Base-by-base conservation (phyloP, 306 rosid species). In the Astragalus glycyphyllos region DNA sequence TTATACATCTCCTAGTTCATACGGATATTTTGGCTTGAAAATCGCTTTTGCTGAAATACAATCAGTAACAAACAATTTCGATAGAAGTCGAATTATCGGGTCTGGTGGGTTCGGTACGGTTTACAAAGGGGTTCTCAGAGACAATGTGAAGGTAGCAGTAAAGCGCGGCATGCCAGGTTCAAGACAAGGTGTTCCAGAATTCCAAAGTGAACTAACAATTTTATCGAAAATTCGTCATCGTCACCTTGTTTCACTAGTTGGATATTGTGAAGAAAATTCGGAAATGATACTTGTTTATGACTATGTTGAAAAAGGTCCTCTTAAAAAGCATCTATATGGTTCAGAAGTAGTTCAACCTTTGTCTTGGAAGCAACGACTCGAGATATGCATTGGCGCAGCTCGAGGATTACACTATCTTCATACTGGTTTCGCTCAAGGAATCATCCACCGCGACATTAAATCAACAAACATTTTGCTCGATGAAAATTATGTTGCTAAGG, bases 331-430 rank as follows among this genome's bases (percentile, higher is more conserved):
- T 62, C 74, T 92, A 72, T 92, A 92, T 73, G 90, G 95, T 40
- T 67, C 90, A 10, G 64, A 86, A 29, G 71, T 53, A 56, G 8
- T 78, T 51, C 64, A 76, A 11, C 89, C 90, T 49, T 75, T 92
- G 82, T 78, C 98, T 1, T 92, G 98, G 96, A 89, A 89, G 80
- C 90, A 86, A 67, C 88, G 97, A 13, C 97, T 91, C 37, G 93
- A 91, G 65, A 89, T 91, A 74, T 91, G 97, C 87, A 89, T 92
- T 15, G 95, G 92, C 14, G 85, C 98, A 34, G 98, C 98, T 38
- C 77, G 96, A 75, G 96, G 98, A 67, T 89, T 92, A 58, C 98
- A 89, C 81, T 92, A 92, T 75, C 96, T 92, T 29, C 98, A 92
- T 80, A 92, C 98, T 2, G 98, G 96, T 57, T 92, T 86, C 11